These are phyloP conservation scores for Emergomyces pasteurianus DNA, from an alignment of 2,329 filamentous ascomycete species.

Conservation along the genomic window DNA sequence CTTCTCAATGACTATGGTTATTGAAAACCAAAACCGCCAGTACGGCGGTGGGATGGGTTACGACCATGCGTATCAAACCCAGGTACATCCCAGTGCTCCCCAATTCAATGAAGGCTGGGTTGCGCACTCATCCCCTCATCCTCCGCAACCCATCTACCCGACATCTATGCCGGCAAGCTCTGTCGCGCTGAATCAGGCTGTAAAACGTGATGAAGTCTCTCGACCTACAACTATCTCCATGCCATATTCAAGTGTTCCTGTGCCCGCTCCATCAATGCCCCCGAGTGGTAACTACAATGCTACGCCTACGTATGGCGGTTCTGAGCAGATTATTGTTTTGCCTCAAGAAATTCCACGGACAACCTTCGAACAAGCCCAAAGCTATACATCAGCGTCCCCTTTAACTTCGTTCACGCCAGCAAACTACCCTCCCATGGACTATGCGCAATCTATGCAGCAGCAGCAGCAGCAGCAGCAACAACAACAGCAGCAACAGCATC, in stretches of 20 bases:
- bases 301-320: conserved; percentile 48
- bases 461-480: conserved; percentile 40
- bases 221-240: conserved; percentile 50
- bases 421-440: conserved; percentile 68
- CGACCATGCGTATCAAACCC: conserved; percentile 60
- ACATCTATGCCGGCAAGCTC: conserved; percentile 50
- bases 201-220: conserved; percentile 44
- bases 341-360: conserved; percentile 69
- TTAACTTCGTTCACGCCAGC: conserved; percentile 55
- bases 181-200: conserved; percentile 45
- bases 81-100: conserved; percentile 50
- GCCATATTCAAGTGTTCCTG: conserved; percentile 60
- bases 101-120: conserved; percentile 89
- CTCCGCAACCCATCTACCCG: conserved; percentile 48
- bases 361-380: conserved; percentile 57
- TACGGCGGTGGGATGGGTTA: conserved; percentile 63
- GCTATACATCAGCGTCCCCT: conserved; percentile 56
- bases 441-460: conserved; percentile 49
- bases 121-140: conserved; percentile 46
- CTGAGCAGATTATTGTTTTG: conserved; percentile 54
- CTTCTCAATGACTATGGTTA: conserved; percentile 79
- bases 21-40: conserved; percentile 76
- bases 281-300: conserved; percentile 48
- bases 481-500: conserved; percentile 44
- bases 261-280: conserved; percentile 61